Conservation (phyloP, 768 basidiomycete genomes). For the Gymnopilus dilepis region DNA sequence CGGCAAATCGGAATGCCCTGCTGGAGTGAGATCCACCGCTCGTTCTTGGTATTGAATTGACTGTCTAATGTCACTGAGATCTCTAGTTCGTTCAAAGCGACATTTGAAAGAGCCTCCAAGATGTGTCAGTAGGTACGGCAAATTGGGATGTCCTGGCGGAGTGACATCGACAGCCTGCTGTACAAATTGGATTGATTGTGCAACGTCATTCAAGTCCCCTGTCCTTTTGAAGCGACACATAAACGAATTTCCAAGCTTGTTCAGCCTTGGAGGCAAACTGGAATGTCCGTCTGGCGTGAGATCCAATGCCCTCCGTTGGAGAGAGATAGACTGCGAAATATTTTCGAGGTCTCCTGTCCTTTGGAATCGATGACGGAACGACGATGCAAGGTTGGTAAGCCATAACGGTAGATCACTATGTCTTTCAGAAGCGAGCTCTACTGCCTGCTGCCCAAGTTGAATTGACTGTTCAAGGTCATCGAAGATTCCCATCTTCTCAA, state of each 20-base stretch:
- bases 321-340: background rate
- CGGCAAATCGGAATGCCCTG: background rate
- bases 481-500: background rate
- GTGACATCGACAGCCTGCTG: background rate
- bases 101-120: background rate
- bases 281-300: background rate
- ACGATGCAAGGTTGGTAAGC: background rate
- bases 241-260: background rate
- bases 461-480: background rate
- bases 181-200: background rate
- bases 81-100: background rate
- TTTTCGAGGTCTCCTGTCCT: background rate
- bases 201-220: background rate
- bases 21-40: background rate
- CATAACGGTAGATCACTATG: background rate
- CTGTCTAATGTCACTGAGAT: background rate
- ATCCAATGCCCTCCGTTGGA: background rate
- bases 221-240: background rate
- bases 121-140: background rate
- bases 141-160: background rate
- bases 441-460: background rate
- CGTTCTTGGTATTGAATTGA: background rate
- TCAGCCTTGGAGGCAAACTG: background rate
- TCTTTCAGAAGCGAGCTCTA: background rate
- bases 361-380: background rate